Evolutionary conservation across 257 asterid species (phyloP).

Genomic region (Solanum lignicaule): DNA sequence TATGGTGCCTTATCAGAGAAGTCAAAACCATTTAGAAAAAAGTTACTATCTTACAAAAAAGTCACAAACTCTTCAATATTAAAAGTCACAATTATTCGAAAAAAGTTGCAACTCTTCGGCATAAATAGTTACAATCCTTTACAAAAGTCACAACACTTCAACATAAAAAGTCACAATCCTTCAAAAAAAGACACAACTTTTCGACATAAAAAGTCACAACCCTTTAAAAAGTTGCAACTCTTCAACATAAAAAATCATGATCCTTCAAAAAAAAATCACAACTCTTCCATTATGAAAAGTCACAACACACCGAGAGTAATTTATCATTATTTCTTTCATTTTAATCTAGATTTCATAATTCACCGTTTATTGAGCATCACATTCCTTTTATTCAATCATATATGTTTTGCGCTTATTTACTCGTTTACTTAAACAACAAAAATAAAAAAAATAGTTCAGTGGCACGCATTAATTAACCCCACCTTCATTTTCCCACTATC

Average conservation of each 20-base stretch:
- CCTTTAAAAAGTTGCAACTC: not conserved
- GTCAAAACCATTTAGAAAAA: not conserved
- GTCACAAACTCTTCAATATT: not conserved
- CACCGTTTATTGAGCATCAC: not conserved
- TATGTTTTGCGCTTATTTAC: not conserved
- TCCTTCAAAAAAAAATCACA: too few species aligned
- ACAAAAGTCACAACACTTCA: accelerated
- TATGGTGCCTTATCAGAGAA: not conserved
- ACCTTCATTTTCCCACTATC: not conserved
- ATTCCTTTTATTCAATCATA: not conserved
- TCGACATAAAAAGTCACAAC: too few species aligned
- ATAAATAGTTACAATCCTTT: not conserved
- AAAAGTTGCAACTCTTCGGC: too few species aligned
- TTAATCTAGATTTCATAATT: not conserved
- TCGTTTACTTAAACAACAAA: not conserved
- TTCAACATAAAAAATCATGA: not conserved
- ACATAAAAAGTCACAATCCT: too few species aligned
- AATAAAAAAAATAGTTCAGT: not conserved
- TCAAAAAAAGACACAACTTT: too few species aligned
- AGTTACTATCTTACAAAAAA: not conserved
- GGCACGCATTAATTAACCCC: not conserved
- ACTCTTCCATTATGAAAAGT: not conserved
- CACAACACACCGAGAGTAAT: not conserved
- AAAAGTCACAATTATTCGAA: not conserved
- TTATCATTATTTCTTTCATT: not conserved